Evolutionary conservation across 2,329 filamentous ascomycete genomes (phyloP).

Genomic region (Neofusicoccum umdonicola): DNA sequence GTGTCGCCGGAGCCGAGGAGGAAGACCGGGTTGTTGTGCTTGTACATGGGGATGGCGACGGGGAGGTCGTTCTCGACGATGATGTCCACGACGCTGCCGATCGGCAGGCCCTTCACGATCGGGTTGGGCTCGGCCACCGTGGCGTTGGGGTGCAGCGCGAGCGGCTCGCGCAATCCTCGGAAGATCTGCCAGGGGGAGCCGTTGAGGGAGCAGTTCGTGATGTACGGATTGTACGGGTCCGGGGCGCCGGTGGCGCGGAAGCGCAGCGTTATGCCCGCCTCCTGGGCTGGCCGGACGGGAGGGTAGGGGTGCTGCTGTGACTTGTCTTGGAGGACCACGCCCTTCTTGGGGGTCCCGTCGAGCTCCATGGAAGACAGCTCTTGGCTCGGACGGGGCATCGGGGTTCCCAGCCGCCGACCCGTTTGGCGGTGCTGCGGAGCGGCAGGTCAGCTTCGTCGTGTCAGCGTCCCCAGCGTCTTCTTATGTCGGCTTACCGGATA

Average conservation of each 20-base stretch:
- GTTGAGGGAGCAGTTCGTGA: constrained; percentile 23
- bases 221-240: constrained; percentile 22
- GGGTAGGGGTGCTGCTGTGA: constrained; percentile 20
- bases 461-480: background rate
- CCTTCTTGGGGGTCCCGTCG: constrained; percentile 19
- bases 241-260: constrained; percentile 23
- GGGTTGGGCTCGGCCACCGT: constrained; percentile 20
- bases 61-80: constrained; percentile 22
- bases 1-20: constrained; percentile 18
- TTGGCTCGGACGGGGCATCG: constrained; percentile 20
- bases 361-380: constrained; percentile 18
- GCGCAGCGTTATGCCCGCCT: constrained; percentile 20
- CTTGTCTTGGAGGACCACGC: constrained; percentile 12
- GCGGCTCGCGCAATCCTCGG: constrained; percentile 20
- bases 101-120: constrained; percentile 17
- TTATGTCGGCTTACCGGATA: constrained; percentile 15
- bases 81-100: constrained; percentile 23
- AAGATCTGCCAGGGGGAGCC: constrained; percentile 22
- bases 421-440: constrained; percentile 3
- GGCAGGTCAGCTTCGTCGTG: background rate
- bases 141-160: constrained; percentile 19
- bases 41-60: constrained; percentile 21
- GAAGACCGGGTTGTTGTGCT: constrained; percentile 22
- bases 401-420: constrained; percentile 10
- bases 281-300: constrained; percentile 8